Evolutionary conservation across 2,329 filamentous ascomycete genomes (phyloP).

Genomic region (Cladophialophora psammophila): DNA sequence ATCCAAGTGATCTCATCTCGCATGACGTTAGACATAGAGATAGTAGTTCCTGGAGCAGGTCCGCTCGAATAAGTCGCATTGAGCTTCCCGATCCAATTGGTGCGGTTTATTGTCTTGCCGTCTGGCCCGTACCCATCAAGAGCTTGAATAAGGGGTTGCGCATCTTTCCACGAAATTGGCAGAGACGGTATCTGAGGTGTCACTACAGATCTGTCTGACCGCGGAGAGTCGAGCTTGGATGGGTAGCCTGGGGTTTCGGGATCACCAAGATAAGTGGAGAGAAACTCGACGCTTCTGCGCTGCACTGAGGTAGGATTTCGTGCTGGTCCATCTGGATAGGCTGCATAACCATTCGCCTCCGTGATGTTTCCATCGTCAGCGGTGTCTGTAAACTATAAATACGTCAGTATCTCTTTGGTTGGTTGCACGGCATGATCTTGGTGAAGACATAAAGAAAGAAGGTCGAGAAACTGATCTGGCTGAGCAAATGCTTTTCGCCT

Average conservation of each 20-base stretch:
- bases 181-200: slow-evolving; percentile 48
- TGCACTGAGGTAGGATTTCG: slow-evolving; percentile 57
- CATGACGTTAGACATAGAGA: slow-evolving; percentile 42
- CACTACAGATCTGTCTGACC: slow-evolving; percentile 41
- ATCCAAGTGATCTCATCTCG: slow-evolving; percentile 41
- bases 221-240: slow-evolving; percentile 42
- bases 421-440: background rate
- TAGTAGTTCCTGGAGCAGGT: slow-evolving; percentile 40
- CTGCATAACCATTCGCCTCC: slow-evolving; percentile 53
- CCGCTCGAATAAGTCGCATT: slow-evolving; percentile 46
- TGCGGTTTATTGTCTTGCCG: slow-evolving; percentile 45
- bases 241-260: slow-evolving; percentile 46
- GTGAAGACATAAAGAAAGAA: too few species aligned
- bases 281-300: slow-evolving; percentile 52
- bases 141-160: slow-evolving; percentile 44
- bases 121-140: slow-evolving; percentile 46
- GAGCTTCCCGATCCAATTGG: slow-evolving; percentile 45
- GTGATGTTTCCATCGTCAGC: slow-evolving; percentile 58
- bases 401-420: background rate
- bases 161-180: slow-evolving; percentile 45
- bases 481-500: background rate
- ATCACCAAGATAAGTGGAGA: slow-evolving; percentile 42
- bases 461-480: background rate
- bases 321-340: slow-evolving; percentile 54
- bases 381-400: slow-evolving; percentile 51